These are phyloP conservation scores for Sungouiozyma ichnusensis DNA, from an alignment of 805 yeast genomes.

Conservation along the genomic window DNA sequence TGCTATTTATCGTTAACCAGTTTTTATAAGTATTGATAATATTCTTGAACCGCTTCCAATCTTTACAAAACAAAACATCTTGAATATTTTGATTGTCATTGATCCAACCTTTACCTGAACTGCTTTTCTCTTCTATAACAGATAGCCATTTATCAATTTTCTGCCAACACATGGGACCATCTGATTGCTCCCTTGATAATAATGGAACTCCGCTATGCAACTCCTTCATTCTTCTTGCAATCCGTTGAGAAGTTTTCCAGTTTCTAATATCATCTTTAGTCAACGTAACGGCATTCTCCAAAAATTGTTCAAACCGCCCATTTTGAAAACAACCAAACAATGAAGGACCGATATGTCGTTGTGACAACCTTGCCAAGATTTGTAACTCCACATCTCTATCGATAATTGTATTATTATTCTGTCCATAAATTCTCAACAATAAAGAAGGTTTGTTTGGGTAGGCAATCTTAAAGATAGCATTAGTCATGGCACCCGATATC, in stretches of 20 bases:
- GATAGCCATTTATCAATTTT: constrained; percentile 63
- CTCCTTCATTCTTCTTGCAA: constrained; percentile 95
- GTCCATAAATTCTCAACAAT: constrained; percentile 77
- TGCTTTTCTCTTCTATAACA: constrained; percentile 27
- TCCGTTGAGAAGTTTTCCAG: constrained; percentile 65
- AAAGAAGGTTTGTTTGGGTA: constrained; percentile 53
- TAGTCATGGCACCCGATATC: constrained; percentile 89
- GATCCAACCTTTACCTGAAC: constrained; percentile 26
- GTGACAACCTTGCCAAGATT: constrained; percentile 61
- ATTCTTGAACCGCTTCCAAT: constrained; percentile 41
- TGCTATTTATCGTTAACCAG: constrained; percentile 44
- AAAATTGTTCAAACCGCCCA: constrained; percentile 89
- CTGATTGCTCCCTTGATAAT: constrained; percentile 40
- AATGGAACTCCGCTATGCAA: constrained; percentile 72
- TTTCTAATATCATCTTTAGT: constrained; percentile 64
- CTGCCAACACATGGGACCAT: constrained; percentile 62
- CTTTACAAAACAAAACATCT: constrained; percentile 30
- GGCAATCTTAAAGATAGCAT: constrained; percentile 71
- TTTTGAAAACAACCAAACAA: constrained; percentile 81
- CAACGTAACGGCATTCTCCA: constrained; percentile 73
- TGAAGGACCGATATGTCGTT: constrained; percentile 76
- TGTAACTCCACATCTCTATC: constrained; percentile 76
- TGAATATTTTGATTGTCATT: constrained; percentile 25
- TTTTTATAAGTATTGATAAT: constrained; percentile 43
- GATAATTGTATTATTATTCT: constrained; percentile 73